These are phyloP conservation scores for Apodospora peruviana DNA, from an alignment of 495 filamentous ascomycete species.

Conservation along the genomic window DNA sequence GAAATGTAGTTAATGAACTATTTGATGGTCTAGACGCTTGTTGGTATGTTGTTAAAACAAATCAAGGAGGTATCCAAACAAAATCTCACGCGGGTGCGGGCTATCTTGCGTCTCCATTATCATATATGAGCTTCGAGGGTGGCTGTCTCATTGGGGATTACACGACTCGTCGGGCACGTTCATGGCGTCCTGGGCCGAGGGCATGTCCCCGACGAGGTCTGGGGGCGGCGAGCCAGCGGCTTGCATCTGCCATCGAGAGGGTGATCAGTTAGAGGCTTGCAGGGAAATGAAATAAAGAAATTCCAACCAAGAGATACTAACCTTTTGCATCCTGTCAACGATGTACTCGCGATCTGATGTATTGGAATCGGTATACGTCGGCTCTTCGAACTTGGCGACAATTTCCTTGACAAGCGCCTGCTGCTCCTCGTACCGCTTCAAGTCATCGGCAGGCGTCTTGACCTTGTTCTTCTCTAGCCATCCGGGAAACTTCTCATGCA, in stretches of 20 bases:
- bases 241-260: conserved; percentile 68
- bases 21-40: not conserved
- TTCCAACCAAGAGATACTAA: conserved; percentile 37
- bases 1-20: too few relatives aligned
- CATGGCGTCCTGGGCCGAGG: conserved; percentile 65
- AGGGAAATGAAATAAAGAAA: not conserved
- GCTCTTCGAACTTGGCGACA: conserved; percentile 77
- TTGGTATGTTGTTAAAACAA: not conserved
- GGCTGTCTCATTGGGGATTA: conserved; percentile 55
- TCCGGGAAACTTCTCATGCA: conserved; percentile 80
- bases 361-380: conserved; percentile 74
- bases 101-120: too few relatives aligned
- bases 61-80: conserved; percentile 4
- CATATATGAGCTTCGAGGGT: not conserved
- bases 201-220: conserved; percentile 87
- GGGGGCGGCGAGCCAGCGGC: conserved; percentile 80
- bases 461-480: conserved; percentile 79
- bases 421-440: conserved; percentile 76
- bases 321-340: conserved; percentile 95
- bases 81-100: too few relatives aligned
- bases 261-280: conserved; percentile 3
- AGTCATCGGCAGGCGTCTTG: conserved; percentile 59
- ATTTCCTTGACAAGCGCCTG: conserved; percentile 79
- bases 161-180: conserved; percentile 66
- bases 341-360: conserved; percentile 81